Base-by-base conservation (phyloP, 768 basidiomycete species). In the Bullera alba region DNA sequence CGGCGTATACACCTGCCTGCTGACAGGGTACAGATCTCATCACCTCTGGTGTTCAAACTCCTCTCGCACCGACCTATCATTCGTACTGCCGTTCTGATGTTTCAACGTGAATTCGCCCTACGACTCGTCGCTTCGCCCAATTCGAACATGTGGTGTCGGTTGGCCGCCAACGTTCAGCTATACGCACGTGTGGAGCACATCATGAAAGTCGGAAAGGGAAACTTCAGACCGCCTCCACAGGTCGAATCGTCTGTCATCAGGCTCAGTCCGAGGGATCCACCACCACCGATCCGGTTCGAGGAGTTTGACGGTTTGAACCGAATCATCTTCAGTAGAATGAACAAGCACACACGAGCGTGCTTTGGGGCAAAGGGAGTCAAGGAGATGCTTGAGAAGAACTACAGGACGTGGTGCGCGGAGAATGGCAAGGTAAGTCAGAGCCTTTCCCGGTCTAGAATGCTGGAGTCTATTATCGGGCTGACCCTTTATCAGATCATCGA, bases 71-170 rank as follows among this genome's bases (percentile, higher is more conserved):
- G 95, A 2, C 95, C 95, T 0, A 77, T 96, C 37, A 89, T 87
- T 70, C 88, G 93, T 22, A 82, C 86, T 50, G 88, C 90, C 28
- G 89, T 99, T 55, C 86, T 99, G 76, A 99, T 99, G 95, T 99
- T 99, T 77, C 95, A 99, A 75, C 85, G 91, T 49, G 95, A 99
- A 74, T 99, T 99, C 65, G 95, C 95, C 0, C 78, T 92, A 54
- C 85, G 95, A 1, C 80, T 99, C 10, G 83, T 87, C 35, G 93
- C 93, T 3, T 78, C 80, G 21, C 90, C 95, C 0, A 83, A 83
- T 6, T 83, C 87, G 2, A 76, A 81, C 4, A 76, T 93, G 4
- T 99, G 95, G 95, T 95, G 90, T 43, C 80, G 95, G 35, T 76
- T 99, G 17, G 87, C 87, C 16, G 93, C 90, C 17, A 97, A 99